Percentiles rank a stretch among this genome's conserved stretches.
These are phyloP conservation scores for Laetiporus sulphureus DNA, from an alignment of 1,284 basidiomycete genomes.

Conservation along the genomic window DNA sequence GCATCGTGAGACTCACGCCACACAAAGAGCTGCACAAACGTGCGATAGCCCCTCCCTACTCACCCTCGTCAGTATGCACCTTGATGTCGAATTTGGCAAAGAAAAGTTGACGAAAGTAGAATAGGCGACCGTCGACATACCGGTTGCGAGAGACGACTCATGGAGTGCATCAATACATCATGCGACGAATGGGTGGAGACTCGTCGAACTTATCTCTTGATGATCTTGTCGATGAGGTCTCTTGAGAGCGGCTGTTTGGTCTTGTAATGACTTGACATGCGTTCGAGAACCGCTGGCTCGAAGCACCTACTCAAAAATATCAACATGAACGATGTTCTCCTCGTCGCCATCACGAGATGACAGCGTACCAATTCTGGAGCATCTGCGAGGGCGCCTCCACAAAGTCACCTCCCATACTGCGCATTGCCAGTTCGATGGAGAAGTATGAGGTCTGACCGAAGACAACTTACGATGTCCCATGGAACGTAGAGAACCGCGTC, in stretches of 20 bases:
- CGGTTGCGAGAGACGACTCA: constrained; percentile 44
- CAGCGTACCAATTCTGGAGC: constrained; percentile 82
- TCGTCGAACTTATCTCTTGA: constrained; percentile 50
- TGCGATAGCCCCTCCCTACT: too few relatives aligned
- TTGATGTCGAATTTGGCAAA: constrained; percentile 76
- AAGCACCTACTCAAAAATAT: constrained; percentile 53
- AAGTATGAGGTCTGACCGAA: background rate
- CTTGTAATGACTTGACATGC: constrained; percentile 76
- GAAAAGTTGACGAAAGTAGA: constrained; percentile 77
- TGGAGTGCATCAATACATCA: background rate
- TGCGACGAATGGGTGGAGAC: too few relatives aligned
- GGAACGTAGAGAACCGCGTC: constrained; percentile 72
- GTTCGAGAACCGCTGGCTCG: constrained; percentile 68
- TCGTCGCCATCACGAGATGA: too few relatives aligned
- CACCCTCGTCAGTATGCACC: constrained; percentile 67
- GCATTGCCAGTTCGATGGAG: background rate
- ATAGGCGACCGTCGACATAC: constrained; percentile 74
- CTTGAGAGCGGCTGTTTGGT: constrained; percentile 65
- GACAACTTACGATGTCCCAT: constrained; percentile 54
- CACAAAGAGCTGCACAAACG: too few relatives aligned
- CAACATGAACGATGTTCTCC: too few relatives aligned
- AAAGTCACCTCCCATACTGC: constrained; percentile 72
- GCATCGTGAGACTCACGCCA: too few relatives aligned
- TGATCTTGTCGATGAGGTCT: constrained; percentile 73
- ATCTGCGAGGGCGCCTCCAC: constrained; percentile 86